Evolutionary conservation across 2,329 filamentous ascomycete species (phyloP), one percentile per base, ranked within the genome.

Genomic region (Ophiocordyceps polyrhachis-furcata): DNA sequence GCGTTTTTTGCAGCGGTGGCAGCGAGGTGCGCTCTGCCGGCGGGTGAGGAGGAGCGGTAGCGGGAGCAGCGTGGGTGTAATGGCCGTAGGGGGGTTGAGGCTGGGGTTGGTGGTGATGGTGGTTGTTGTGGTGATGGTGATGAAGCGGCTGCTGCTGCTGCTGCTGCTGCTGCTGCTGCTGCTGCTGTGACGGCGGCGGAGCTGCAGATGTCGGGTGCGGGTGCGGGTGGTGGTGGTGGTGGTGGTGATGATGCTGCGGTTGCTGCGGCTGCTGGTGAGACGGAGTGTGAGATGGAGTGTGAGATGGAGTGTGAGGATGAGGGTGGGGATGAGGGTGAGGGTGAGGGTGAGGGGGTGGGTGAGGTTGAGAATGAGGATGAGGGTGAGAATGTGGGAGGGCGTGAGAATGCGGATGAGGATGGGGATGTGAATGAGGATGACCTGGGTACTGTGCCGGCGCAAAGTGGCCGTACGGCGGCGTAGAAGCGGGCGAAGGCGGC

Each of bases 401-500:
- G 21, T 8, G 25, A 28, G 25, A 7, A 28, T 28, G 25, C 2
- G 25, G 25, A 28, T 28, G 25, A 11, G 25, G 25, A 28, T 28
- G 25, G 9, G 25, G 25, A 11, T 28, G 25, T 11, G 25, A 28
- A 28, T 28, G 25, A 28, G 25, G 25, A 28, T 28, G 25, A 11
- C 25, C 25, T 11, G 25, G 57, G 48, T 66, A 68, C 4, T 61
- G 55, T 21, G 60, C 59, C 2, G 57, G 53, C 6, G 59, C 56
- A 50, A 69, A 67, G 49, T 72, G 69, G 50, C 58, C 59, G 50
- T 68, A 75, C 0, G 71, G 71, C 42, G 72, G 71, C 20, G 71
- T 75, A 6, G 67, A 65, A 6, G 68, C 64, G 6, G 71, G 73
- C 20, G 70, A 75, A n/a, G 66, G 71, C 40, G 69, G 72, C 72